Evolutionary conservation across 352 stramenopile genomes (phyloP), one percentile per base, ranked within the genome.

Genomic region (Pythium insidiosum): DNA sequence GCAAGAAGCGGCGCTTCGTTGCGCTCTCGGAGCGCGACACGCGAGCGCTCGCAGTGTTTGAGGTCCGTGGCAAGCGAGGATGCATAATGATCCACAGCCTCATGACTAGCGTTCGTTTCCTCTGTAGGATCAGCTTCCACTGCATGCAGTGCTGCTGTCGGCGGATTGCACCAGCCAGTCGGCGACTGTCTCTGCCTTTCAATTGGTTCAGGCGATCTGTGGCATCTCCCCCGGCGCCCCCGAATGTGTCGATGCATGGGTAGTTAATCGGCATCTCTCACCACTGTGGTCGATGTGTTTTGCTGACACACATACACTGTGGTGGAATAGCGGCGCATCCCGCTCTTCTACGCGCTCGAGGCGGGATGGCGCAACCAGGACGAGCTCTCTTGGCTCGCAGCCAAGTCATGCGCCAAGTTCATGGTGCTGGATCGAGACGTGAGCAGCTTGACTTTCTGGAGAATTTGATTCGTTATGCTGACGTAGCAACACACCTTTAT

Each of bases 381-480:
- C 12, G 31, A 67, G 22, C 55, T 87, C 6, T 73, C 63, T 25
- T 87, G 74, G 68, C 45, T 87, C 4, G 43, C 74, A 1, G 66
- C 71, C 23, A 66, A 73, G 29, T 67, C 53, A n/a, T n/a, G n/a
- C n/a, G n/a, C n/a, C n/a, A n/a, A n/a, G n/a, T n/a, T n/a, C n/a
- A n/a, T 43, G 23, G 43, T 81, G 11, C 26, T 78, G 9, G n/a
- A n/a, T n/a, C n/a, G n/a, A n/a, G n/a, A n/a, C n/a, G n/a, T n/a
- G n/a, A n/a, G n/a, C n/a, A n/a, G n/a, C n/a, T n/a, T n/a, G n/a
- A n/a, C n/a, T n/a, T n/a, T n/a, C n/a, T n/a, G n/a, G n/a, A n/a
- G n/a, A n/a, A n/a, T n/a, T n/a, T n/a, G n/a, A n/a, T n/a, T n/a
- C n/a, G n/a, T n/a, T n/a, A n/a, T n/a, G n/a, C n/a, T n/a, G n/a